These are phyloP conservation scores for Colletotrichum sublineola DNA, from an alignment of 2,329 filamentous ascomycete species.

Conservation along the genomic window DNA sequence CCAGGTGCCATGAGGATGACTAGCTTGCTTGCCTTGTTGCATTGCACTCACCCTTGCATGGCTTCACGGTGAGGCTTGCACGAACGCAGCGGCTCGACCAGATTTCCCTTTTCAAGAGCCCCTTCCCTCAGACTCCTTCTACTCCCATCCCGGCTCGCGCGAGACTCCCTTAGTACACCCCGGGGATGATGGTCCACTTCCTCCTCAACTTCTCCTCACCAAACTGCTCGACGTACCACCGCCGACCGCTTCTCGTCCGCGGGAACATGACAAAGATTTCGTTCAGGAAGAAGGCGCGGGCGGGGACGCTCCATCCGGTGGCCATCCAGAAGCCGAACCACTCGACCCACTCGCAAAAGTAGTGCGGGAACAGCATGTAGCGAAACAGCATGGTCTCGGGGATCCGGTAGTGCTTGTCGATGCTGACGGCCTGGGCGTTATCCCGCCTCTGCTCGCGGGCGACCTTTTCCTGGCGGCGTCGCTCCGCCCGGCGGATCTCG, in stretches of 20 bases:
- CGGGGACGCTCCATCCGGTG: conserved; percentile 79
- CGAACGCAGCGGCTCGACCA: no score
- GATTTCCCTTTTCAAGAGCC: neutral
- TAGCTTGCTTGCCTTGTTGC: no score
- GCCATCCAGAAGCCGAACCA: conserved; percentile 92
- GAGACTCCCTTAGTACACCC: conserved; percentile 54
- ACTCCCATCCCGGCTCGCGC: neutral
- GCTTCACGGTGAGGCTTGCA: neutral
- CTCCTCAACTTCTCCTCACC: conserved; percentile 83
- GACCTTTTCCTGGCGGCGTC: conserved; percentile 66
- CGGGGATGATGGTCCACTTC: conserved; percentile 78
- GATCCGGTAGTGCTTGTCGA: conserved; percentile 88
- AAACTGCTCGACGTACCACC: conserved; percentile 92
- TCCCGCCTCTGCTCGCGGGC: conserved; percentile 58
- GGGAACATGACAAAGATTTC: conserved; percentile 93
- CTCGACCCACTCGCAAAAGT: conserved; percentile 96
- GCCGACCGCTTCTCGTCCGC: conserved; percentile 81
- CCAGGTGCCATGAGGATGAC: no score
- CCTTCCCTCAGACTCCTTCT: neutral
- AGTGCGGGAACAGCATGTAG: conserved; percentile 90
- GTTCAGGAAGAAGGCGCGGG: conserved; percentile 85
- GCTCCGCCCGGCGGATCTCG: conserved; percentile 82
- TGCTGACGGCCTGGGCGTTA: conserved; percentile 49
- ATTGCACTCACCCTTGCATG: neutral
- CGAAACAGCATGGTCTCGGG: conserved; percentile 87